Evolutionary conservation across 2,329 filamentous ascomycete species (phyloP).

Genomic region (Alternaria novae-zelandiae): DNA sequence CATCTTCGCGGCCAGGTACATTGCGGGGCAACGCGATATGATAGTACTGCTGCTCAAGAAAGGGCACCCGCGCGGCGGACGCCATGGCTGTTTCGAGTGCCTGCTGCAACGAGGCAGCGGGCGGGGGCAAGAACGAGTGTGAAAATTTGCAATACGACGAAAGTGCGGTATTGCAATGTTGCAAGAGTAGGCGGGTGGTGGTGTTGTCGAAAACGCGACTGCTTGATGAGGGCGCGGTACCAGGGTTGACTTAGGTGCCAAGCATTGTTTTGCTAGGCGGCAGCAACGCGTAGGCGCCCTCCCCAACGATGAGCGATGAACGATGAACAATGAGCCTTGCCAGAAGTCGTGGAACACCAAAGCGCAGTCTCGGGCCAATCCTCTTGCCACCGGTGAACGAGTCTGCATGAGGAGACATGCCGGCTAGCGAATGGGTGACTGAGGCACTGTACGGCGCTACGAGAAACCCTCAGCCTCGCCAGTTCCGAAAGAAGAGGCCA

Average conservation of each 20-base stretch:
- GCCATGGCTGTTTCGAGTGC: slow-evolving; percentile 23
- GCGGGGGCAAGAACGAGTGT: neutral
- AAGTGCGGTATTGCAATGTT: neutral
- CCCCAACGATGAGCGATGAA: neutral
- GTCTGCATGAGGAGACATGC: neutral
- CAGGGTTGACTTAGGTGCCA: neutral
- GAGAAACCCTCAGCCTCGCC: neutral
- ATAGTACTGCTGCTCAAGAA: slow-evolving; percentile 39
- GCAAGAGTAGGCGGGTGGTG: neutral
- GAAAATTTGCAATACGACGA: neutral
- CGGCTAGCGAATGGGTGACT: neutral
- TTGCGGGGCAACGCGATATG: slow-evolving; percentile 50
- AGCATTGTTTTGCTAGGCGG: neutral
- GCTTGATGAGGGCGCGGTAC: neutral
- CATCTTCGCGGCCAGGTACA: slow-evolving; percentile 46
- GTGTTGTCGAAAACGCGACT: neutral
- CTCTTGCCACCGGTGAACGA: neutral
- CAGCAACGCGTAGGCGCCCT: neutral
- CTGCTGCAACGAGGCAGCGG: slow-evolving; percentile 8
- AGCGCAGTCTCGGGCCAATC: neutral
- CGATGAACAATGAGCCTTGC: slow-evolving; percentile 4
- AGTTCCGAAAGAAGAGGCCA: neutral
- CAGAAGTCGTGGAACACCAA: neutral
- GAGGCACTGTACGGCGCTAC: neutral
- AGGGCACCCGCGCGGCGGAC: slow-evolving; percentile 5